These are phyloP conservation scores for Phytophthora kernoviae DNA, from an alignment of 352 stramenopile species.

Conservation along the genomic window DNA sequence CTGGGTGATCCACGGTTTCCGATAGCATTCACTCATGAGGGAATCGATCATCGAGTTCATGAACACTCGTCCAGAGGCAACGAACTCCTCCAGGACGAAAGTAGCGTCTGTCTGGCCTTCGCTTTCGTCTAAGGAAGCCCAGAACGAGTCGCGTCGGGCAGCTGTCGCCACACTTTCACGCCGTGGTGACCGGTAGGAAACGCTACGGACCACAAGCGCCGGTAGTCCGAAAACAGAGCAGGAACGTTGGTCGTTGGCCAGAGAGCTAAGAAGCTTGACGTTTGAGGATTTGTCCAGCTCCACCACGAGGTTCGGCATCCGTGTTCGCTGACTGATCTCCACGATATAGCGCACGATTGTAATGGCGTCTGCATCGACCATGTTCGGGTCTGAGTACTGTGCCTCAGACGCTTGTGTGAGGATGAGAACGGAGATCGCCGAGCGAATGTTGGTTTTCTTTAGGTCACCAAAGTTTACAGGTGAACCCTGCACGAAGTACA, in stretches of 20 bases:
- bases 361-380: constrained; percentile 84
- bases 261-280: constrained; percentile 77
- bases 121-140: constrained; percentile 40
- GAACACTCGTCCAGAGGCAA: constrained; percentile 73
- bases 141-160: constrained; percentile 52
- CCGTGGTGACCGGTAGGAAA: constrained; percentile 56
- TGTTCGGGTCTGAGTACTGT: constrained; percentile 75
- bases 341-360: constrained; percentile 84
- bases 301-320: constrained; percentile 75
- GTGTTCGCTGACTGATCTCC: constrained; percentile 70
- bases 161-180: constrained; percentile 18
- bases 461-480: constrained; percentile 78
- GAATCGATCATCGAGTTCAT: constrained; percentile 76
- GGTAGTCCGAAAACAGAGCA: constrained; percentile 47
- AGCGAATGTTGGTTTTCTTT: constrained; percentile 67
- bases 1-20: constrained; percentile 74
- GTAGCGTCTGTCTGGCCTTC: constrained; percentile 37
- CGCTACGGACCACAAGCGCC: constrained; percentile 38
- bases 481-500: constrained; percentile 76
- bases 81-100: constrained; percentile 74
- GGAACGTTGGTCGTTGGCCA: constrained; percentile 56
- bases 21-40: constrained; percentile 82
- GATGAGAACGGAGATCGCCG: constrained; percentile 64
- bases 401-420: constrained; percentile 54
- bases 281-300: constrained; percentile 78